Base-by-base conservation (phyloP, 805 yeast genomes). In the Lipomyces orientalis region DNA sequence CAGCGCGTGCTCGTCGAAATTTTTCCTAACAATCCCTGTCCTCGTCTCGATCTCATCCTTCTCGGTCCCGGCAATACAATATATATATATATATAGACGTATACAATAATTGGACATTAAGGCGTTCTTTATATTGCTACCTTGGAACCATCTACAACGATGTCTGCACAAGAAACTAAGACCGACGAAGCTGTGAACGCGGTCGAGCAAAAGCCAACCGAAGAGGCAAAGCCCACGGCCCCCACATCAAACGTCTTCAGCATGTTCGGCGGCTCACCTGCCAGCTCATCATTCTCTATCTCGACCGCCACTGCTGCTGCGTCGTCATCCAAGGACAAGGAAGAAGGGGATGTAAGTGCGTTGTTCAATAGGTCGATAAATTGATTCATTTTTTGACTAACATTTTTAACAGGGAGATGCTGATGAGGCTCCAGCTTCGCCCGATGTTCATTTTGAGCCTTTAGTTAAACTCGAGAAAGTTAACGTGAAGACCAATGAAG, bases 401-500 rank as follows among this genome's bases (percentile, higher is more conserved):
- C 65, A 71, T 72, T 12, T 14, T 31, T 10, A 52, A 14, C 51
- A 79, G 31, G 85, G 81, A 22, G 90, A 85, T 33, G 55, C 49
- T 7, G 89, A 85, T 25, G 90, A 83, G 68, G 88, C 81, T 5
- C 89, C 85, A 73, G 93, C 87, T 76, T 88, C 88, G 71, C 90
- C 88, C 65, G 93, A 90, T 75, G 94, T 95, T 70, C 97, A 95
- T 80, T 95, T 95, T 76, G 98, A 94, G 83, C 99, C 99, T 62
- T 83, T 95, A 71, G 98, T 95, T 69, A 90, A 91, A 81, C 87
- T 95, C 75, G 97, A 93, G 81, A 90, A 91, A 81, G 98, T 95
- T 60, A 98, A 95, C 51, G 97, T 94, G 73, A 94, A 93, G 84
- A 93, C 98, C 74, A 90, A 91, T 80, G 97, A 92, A 81, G 97